These are phyloP conservation scores for Malania oleifera DNA, from an alignment of 164 flowering plant species.

Conservation along the genomic window DNA sequence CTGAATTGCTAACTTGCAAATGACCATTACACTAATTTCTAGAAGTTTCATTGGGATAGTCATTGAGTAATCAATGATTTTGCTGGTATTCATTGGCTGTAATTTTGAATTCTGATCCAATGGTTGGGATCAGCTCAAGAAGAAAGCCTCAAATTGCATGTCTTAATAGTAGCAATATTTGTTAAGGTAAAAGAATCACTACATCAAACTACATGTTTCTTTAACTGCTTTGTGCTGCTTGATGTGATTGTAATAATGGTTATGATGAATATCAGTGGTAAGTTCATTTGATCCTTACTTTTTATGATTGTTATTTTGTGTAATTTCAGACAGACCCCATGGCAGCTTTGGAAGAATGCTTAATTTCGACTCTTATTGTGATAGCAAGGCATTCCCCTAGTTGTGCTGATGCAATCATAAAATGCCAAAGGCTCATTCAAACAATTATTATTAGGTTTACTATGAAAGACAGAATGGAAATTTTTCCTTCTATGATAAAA, in stretches of 20 bases:
- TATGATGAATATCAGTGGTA: background rate
- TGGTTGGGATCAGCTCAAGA: no score
- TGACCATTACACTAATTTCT: no score
- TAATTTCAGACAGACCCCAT: slow-evolving; percentile 57
- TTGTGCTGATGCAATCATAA: slow-evolving; percentile 65
- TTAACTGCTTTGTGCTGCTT: no score
- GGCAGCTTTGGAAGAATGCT: slow-evolving; percentile 59
- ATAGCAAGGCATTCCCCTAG: slow-evolving; percentile 87
- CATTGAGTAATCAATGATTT: no score
- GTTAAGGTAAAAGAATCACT: no score
- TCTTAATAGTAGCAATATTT: no score
- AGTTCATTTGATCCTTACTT: background rate
- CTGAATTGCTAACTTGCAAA: no score
- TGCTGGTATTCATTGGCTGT: no score
- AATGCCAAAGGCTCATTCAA: slow-evolving; percentile 67
- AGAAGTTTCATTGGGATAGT: no score
- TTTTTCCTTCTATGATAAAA: slow-evolving; percentile 53
- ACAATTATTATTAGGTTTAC: slow-evolving; percentile 50
- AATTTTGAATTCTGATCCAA: no score
- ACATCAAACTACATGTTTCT: no score
- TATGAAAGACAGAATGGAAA: slow-evolving; percentile 29
- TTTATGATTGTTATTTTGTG: slow-evolving; percentile 6
- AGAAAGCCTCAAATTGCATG: no score
- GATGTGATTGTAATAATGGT: background rate
- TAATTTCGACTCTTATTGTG: slow-evolving; percentile 61